These are phyloP conservation scores for Ciborinia camelliae DNA, from an alignment of 2,329 filamentous ascomycete genomes.

Conservation along the genomic window DNA sequence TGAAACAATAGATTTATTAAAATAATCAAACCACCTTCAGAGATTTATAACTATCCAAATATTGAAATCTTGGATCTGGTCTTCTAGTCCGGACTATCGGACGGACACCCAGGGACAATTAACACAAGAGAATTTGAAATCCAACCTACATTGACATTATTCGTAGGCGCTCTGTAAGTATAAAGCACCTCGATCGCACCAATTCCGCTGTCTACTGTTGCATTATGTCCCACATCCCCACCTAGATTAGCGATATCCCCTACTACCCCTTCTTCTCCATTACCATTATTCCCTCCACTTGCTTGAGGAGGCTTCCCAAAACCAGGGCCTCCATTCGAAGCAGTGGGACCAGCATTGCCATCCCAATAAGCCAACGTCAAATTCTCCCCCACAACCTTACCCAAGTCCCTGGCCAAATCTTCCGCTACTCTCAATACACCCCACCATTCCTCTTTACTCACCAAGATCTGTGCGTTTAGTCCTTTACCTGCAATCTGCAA, in stretches of 20 bases:
- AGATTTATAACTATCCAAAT: too few relatives aligned
- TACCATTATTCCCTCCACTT: not conserved
- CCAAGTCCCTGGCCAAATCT: slow-evolving; percentile 66
- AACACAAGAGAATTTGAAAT: not conserved
- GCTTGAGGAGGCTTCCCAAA: not conserved
- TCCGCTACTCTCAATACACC: slow-evolving; percentile 65
- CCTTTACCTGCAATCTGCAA: slow-evolving; percentile 31
- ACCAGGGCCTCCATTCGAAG: slow-evolving; percentile 11
- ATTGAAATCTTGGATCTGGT: too few relatives aligned
- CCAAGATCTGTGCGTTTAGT: slow-evolving; percentile 49
- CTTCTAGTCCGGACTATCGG: too few relatives aligned
- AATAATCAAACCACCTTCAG: too few relatives aligned
- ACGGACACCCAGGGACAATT: too few relatives aligned
- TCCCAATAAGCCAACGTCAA: slow-evolving; percentile 45
- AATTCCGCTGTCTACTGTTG: slow-evolving; percentile 8
- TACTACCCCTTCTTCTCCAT: slow-evolving; percentile 12
- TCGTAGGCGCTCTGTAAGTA: slow-evolving; percentile 31
- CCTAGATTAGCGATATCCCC: slow-evolving; percentile 9
- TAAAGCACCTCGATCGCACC: slow-evolving; percentile 31
- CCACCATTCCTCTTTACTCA: slow-evolving; percentile 60
- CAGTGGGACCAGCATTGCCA: not conserved
- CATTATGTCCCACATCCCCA: slow-evolving; percentile 23
- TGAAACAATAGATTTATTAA: too few relatives aligned
- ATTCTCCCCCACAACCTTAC: slow-evolving; percentile 60
- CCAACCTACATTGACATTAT: slow-evolving; percentile 31